Evolutionary conservation across 768 basidiomycete species (phyloP).

Genomic region (Cyathus striatus): DNA sequence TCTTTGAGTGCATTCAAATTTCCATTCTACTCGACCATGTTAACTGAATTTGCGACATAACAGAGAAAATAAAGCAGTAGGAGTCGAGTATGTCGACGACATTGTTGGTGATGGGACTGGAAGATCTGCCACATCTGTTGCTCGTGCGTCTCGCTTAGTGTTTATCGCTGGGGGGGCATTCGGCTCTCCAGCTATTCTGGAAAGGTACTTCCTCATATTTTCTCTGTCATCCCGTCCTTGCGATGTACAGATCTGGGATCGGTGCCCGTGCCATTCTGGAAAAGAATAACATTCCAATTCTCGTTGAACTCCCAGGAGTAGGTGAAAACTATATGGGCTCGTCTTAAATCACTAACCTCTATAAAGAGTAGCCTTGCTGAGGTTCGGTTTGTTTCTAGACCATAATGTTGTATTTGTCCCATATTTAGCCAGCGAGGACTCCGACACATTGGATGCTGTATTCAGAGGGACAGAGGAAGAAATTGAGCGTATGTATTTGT

Average conservation of each 20-base stretch:
- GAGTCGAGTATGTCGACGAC: slow-evolving; percentile 43
- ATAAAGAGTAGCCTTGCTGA: no score
- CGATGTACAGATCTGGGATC: slow-evolving; percentile 48
- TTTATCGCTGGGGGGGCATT: slow-evolving; percentile 50
- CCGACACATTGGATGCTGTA: slow-evolving; percentile 44
- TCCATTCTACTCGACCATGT: neutral
- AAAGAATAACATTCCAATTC: slow-evolving; percentile 37
- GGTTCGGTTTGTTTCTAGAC: slow-evolving; percentile 25
- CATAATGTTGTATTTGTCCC: slow-evolving; percentile 31
- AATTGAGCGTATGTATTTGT: slow-evolving; percentile 29
- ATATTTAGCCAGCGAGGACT: slow-evolving; percentile 38
- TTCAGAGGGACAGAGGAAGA: slow-evolving; percentile 32
- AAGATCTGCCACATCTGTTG: slow-evolving; percentile 14
- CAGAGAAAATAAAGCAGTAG: slow-evolving; percentile 39
- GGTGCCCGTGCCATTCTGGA: slow-evolving; percentile 47
- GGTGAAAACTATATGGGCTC: slow-evolving; percentile 63
- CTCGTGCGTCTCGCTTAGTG: slow-evolving; percentile 37
- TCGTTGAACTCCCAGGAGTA: slow-evolving; percentile 70
- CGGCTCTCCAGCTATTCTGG: slow-evolving; percentile 51
- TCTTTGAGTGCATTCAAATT: slow-evolving; percentile 38
- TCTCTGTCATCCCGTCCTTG: neutral
- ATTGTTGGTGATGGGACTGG: slow-evolving; percentile 21
- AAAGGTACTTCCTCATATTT: slow-evolving; percentile 25
- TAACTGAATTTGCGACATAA: slow-evolving; percentile 1
- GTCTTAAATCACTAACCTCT: neutral